Conservation (phyloP, 768 basidiomycete genomes). For the Tephrocybe sp. region DNA sequence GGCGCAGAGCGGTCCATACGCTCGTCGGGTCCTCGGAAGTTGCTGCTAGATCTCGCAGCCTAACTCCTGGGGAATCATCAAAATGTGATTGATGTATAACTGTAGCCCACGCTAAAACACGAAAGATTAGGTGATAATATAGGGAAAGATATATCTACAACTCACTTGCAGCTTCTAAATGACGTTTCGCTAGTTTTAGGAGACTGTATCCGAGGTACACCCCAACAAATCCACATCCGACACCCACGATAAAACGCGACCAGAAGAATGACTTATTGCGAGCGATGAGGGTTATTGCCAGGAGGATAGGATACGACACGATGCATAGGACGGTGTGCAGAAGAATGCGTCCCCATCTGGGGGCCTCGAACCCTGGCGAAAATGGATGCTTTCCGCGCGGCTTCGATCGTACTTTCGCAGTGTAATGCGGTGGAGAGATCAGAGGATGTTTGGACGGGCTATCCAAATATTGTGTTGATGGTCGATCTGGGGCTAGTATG, state of each 20-base stretch:
- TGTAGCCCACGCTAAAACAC: conserved; percentile 40
- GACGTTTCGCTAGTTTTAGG: conserved; percentile 25
- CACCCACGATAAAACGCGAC: conserved; percentile 36
- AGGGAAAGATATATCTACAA: background rate
- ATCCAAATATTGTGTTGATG: background rate
- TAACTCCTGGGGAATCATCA: conserved; percentile 29
- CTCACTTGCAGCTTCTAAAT: conserved; percentile 39
- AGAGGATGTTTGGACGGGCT: conserved; percentile 8
- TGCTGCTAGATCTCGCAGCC: conserved; percentile 35
- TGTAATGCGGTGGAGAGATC: conserved; percentile 13
- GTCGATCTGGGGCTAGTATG: conserved; percentile 2
- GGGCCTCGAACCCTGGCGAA: conserved; percentile 30
- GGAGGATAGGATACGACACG: conserved; percentile 32
- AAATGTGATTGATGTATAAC: conserved; percentile 40
- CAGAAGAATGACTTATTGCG: conserved; percentile 35
- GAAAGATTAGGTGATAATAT: background rate
- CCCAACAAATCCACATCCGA: conserved; percentile 34
- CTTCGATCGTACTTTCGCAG: conserved; percentile 9
- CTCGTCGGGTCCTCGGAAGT: conserved; percentile 30
- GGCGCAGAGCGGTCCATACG: conserved; percentile 26
- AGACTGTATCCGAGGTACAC: conserved; percentile 31
- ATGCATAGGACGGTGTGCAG: conserved; percentile 31
- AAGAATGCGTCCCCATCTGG: conserved; percentile 29
- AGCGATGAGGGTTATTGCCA: conserved; percentile 29
- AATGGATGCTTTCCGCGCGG: conserved; percentile 26